Percentiles rank a stretch among this genome's conserved stretches.
phyloP scores from a whole-genome alignment of 768 basidiomycete species.

The Coprinopsis cinerea region DNA sequence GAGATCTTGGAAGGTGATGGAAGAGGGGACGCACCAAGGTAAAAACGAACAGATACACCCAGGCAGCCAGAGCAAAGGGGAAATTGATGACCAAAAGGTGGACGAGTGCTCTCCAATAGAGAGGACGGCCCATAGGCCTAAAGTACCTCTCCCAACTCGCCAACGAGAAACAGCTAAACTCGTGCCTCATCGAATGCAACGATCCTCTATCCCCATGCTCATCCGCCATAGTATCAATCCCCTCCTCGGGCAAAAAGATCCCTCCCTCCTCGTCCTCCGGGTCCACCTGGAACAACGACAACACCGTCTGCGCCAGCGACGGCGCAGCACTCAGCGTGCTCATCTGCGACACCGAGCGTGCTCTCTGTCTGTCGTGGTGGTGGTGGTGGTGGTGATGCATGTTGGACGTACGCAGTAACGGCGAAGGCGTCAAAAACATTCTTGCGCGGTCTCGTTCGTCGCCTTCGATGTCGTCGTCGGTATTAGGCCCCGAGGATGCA shows the following conservation, averaged over 20 bases:
- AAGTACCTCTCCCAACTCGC: conserved; percentile 55
- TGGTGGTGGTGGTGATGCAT: conserved; percentile 7
- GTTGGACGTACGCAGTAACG: conserved; percentile 12
- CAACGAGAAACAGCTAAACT: conserved; percentile 24
- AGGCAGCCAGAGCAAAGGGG: conserved; percentile 72
- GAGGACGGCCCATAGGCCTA: conserved; percentile 45
- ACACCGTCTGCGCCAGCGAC: conserved; percentile 61
- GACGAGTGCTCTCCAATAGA: conserved; percentile 62
- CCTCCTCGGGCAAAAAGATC: conserved; percentile 6
- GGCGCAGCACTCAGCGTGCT: conserved; percentile 53
- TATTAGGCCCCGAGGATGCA: conserved; percentile 13
- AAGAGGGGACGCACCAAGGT: conserved; percentile 55
- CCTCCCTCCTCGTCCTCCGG: conserved; percentile 21
- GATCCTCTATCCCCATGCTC: conserved; percentile 18
- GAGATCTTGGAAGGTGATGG: background rate
- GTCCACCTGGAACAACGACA: conserved; percentile 61
- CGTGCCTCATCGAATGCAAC: conserved; percentile 11
- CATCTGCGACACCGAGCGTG: conserved; percentile 52
- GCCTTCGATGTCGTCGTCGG: conserved; percentile 25
- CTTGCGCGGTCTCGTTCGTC: conserved; percentile 33
- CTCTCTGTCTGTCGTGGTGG: conserved; percentile 27
- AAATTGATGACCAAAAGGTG: conserved; percentile 74
- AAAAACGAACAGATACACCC: conserved; percentile 74
- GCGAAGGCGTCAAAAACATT: conserved; percentile 41
- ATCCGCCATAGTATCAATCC: conserved; percentile 24